A percentile compares a stretch with the other conserved stretches of the same genome.
These are phyloP conservation scores for Colletotrichum gloeosporioides DNA, from an alignment of 2,329 filamentous ascomycete genomes.

Conservation along the genomic window DNA sequence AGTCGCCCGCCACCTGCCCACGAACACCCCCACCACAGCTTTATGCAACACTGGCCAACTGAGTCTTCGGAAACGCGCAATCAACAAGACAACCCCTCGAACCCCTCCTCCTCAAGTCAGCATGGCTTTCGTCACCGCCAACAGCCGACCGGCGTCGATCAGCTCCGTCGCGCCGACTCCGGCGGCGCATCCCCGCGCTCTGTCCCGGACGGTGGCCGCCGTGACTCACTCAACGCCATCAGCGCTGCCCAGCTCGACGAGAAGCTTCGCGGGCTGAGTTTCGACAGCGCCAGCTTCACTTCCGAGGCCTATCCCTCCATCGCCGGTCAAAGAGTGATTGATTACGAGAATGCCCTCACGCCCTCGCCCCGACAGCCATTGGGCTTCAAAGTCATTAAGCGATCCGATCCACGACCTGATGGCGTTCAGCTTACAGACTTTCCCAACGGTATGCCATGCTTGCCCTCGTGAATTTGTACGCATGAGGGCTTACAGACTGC, in stretches of 20 bases:
- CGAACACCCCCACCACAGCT: slow-evolving; percentile 49
- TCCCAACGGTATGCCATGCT: slow-evolving; percentile 74
- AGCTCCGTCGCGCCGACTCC: slow-evolving; percentile 36
- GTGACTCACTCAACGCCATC: slow-evolving; percentile 35
- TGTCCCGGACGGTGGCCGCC: slow-evolving; percentile 29
- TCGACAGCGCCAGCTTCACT: slow-evolving; percentile 29
- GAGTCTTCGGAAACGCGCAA: slow-evolving; percentile 49
- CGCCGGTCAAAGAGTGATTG: slow-evolving; percentile 60
- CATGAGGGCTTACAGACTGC: slow-evolving; percentile 2
- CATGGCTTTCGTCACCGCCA: slow-evolving; percentile 58
- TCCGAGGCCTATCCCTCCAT: slow-evolving; percentile 30
- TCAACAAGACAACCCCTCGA: slow-evolving; percentile 40
- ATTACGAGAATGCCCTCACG: slow-evolving; percentile 66
- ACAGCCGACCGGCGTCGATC: slow-evolving; percentile 43
- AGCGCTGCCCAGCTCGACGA: slow-evolving; percentile 52
- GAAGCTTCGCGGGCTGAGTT: slow-evolving; percentile 58
- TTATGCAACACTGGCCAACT: slow-evolving; percentile 68
- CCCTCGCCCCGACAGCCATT: slow-evolving; percentile 51
- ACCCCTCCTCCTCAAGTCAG: slow-evolving; percentile 47
- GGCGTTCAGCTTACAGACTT: slow-evolving; percentile 61
- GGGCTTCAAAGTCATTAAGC: slow-evolving; percentile 63
- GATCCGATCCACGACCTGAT: slow-evolving; percentile 40
- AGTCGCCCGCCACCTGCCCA: slow-evolving; percentile 43
- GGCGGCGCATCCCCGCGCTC: slow-evolving; percentile 42
- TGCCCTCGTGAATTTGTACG: not conserved